Evolutionary conservation across 306 rosid genomes (phyloP).

Genomic region (Coriaria nepalensis): DNA sequence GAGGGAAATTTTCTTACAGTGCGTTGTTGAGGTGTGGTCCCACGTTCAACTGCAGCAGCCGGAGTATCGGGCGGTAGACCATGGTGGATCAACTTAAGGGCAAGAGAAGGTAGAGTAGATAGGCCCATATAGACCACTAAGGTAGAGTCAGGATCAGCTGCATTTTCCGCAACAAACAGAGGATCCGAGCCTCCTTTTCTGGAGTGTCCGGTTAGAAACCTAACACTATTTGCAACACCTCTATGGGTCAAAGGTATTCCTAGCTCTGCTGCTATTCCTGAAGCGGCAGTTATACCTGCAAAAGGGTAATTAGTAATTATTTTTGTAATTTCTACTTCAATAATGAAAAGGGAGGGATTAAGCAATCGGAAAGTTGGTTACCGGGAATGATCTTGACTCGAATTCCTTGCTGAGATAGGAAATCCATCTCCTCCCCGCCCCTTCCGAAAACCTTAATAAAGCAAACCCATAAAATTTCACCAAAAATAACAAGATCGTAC

Average conservation of each 20-base stretch:
- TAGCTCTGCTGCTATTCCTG: constrained; percentile 83
- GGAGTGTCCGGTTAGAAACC: constrained; percentile 89
- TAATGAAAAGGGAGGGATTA: not conserved
- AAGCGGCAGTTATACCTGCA: constrained; percentile 91
- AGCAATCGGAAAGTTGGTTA: constrained; percentile 11
- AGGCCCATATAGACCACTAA: constrained; percentile 93
- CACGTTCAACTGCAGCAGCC: constrained; percentile 86
- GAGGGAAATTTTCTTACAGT: constrained; percentile 30
- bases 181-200: constrained; percentile 92
- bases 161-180: constrained; percentile 78
- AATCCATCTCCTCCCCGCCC: constrained; percentile 99
- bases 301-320: constrained; percentile 5
- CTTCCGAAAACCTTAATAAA: constrained; percentile 80
- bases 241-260: constrained; percentile 91
- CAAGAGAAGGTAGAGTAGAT: constrained; percentile 81
- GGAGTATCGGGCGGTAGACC: constrained; percentile 74
- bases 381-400: constrained; percentile 94
- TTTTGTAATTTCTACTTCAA: not conserved
- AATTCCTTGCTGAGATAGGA: constrained; percentile 82
- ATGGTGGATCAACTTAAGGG: constrained; percentile 62
- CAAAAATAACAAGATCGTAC: constrained; percentile 3
- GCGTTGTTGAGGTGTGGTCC: constrained; percentile 84
- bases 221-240: constrained; percentile 64
- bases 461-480: constrained; percentile 3
- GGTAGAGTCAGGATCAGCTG: constrained; percentile 77